Conservation (phyloP, 129 eudicot genomes). For the Flaveria trinervia region DNA sequence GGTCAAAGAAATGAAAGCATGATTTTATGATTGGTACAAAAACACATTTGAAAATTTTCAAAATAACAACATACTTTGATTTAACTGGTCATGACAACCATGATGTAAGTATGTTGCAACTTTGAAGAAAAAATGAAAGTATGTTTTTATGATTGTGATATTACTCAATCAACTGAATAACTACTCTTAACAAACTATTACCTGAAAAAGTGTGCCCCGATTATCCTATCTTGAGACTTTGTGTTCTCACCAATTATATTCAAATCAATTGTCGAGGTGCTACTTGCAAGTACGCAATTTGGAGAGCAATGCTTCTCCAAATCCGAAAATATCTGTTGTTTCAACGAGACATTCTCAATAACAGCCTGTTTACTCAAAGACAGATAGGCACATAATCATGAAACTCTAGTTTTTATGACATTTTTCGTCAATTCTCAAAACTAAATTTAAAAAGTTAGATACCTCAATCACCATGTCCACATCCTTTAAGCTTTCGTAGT, state of each 20-base stretch:
- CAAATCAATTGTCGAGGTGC: conserved; percentile 66
- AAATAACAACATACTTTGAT: too few relatives aligned
- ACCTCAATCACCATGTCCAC: conserved; percentile 99
- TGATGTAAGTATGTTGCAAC: too few relatives aligned
- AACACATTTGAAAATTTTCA: too few relatives aligned
- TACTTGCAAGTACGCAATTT: conserved; percentile 75
- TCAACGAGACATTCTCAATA: conserved; percentile 59
- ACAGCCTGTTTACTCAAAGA: conserved; percentile 64
- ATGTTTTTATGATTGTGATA: too few relatives aligned
- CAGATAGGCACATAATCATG: not conserved
- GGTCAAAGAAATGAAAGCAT: too few relatives aligned
- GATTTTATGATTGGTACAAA: too few relatives aligned
- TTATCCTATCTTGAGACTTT: conserved; percentile 61
- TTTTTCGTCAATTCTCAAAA: not conserved
- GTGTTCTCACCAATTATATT: conserved; percentile 71
- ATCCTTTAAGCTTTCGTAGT: conserved; percentile 80
- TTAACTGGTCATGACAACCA: too few relatives aligned
- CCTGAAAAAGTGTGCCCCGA: conserved; percentile 98
- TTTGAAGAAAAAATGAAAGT: too few relatives aligned
- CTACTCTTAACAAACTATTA: conserved; percentile 1
- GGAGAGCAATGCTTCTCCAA: conserved; percentile 69
- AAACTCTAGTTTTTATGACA: not conserved
- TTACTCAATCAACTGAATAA: too few relatives aligned
- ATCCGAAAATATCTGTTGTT: conserved; percentile 69
- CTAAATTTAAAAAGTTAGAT: conserved; percentile 1